Base-by-base conservation (phyloP, 352 stramenopile genomes). In the Phytophthora pluvialis region DNA sequence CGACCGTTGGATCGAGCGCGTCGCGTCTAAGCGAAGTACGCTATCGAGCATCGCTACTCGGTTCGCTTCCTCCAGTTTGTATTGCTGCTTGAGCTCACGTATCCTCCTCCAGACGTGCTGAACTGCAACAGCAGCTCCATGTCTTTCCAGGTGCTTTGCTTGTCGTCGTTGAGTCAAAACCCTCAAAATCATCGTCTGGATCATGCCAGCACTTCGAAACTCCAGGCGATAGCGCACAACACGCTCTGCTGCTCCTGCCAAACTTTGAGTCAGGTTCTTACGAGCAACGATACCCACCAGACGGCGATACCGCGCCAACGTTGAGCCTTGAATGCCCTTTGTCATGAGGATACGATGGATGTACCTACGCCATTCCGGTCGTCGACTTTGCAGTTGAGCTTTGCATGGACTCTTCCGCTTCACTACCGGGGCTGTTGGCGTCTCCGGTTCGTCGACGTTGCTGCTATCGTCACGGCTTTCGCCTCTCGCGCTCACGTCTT, bases 281-380 rank as follows among this genome's bases (percentile, higher is more conserved):
- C 70, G 40, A 43, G 73, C 73, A 13, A 75, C 62, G 26, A 63
- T 77, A 1, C 73, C 73, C 8, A 81, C 73, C 28, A 81, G 55
- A 53, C 73, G 70, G 36, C 73, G 73, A 50, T 77, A 81, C 21
- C 70, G 58, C 5, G 73, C 73, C 21, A 77, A 50, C 3, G 73
- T 81, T 6, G 73, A 77, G n/a, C 70, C 70, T 39, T 46, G 36
- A 29, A 75, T 68, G 0, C 64, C 59, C n/a, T 59, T 65, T 5
- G 56, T 70, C 62, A 73, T 35, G 56, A 66, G 70, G 18, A 65
- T 61, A 2, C 60, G 60, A 46, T 54, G 66, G 21, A 70, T 73
- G n/a, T 70, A 70, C 8, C 53, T 29, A 29, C 26, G 39, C 60
- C 53, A 67, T 29, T 70, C 60, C 2, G 66, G 52, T 25, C 49